These are phyloP conservation scores for Phoenix roebelenii DNA, from an alignment of 176 grass and related monocot genomes.

Conservation along the genomic window DNA sequence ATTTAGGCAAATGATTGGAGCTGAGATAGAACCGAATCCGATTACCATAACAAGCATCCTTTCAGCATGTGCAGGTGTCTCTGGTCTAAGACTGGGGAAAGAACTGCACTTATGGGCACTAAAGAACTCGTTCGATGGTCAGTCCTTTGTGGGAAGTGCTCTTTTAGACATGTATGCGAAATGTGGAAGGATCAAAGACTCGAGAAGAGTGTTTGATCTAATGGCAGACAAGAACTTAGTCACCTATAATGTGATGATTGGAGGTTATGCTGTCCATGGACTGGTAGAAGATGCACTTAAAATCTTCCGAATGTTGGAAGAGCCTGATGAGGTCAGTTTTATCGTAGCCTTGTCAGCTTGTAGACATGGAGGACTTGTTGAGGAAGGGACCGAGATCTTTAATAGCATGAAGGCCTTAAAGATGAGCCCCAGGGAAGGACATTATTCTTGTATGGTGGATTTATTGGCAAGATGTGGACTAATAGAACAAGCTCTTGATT, in stretches of 20 bases:
- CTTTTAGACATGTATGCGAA: constrained; percentile 23
- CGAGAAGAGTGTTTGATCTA: constrained; percentile 16
- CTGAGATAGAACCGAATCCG: constrained; percentile 7
- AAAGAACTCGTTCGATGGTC: constrained; percentile 16
- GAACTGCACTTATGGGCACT: constrained; percentile 20
- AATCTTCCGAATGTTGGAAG: constrained; percentile 9
- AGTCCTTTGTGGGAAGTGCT: constrained; percentile 14
- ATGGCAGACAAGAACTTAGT: constrained; percentile 23
- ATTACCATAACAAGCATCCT: constrained; percentile 24
- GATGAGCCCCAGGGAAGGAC: constrained; percentile 12
- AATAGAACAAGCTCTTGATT: constrained; percentile 13
- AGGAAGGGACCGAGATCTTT: constrained; percentile 18
- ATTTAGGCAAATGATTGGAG: constrained; percentile 14
- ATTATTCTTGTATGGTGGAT: constrained; percentile 18
- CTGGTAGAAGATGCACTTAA: constrained; percentile 14
- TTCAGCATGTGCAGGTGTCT: constrained; percentile 20
- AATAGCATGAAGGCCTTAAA: constrained; percentile 5
- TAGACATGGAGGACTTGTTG: constrained; percentile 19
- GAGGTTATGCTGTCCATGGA: constrained; percentile 20
- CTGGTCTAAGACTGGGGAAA: constrained; percentile 18
- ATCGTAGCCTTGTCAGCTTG: constrained; percentile 9
- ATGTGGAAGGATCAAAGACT: constrained; percentile 12
- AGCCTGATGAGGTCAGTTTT: constrained; percentile 21
- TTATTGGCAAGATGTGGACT: constrained; percentile 14
- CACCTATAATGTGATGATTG: constrained; percentile 24